Evolutionary conservation across 2,329 filamentous ascomycete species (phyloP).

Genomic region (Juglanconis oblonga): DNA sequence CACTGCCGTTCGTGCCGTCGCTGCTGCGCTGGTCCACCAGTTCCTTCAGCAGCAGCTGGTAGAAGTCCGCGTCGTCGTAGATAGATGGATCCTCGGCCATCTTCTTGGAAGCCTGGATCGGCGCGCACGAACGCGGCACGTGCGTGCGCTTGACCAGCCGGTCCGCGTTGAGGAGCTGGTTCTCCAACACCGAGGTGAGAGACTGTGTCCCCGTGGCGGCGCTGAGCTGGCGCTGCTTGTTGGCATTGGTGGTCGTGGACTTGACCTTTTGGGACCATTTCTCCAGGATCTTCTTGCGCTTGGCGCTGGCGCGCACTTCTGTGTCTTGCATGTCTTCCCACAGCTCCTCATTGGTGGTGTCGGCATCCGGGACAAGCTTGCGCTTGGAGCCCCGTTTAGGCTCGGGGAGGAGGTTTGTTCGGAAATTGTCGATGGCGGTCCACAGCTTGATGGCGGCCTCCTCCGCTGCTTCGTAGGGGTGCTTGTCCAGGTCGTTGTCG

Average conservation of each 20-base stretch:
- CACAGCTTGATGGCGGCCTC: conserved; percentile 81
- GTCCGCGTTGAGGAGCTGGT: conserved; percentile 65
- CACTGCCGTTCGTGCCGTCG: conserved; percentile 46
- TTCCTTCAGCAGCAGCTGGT: conserved; percentile 88
- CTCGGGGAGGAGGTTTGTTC: conserved; percentile 55
- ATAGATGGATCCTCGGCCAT: conserved; percentile 59
- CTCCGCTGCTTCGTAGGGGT: conserved; percentile 74
- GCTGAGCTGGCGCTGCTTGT: conserved; percentile 53
- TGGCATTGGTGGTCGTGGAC: conserved; percentile 51
- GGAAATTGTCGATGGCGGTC: conserved; percentile 72
- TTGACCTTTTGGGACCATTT: conserved; percentile 87
- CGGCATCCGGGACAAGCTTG: conserved; percentile 50
- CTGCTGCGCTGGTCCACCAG: conserved; percentile 84
- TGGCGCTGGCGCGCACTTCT: conserved; percentile 57
- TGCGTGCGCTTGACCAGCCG: conserved; percentile 67
- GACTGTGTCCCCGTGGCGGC: conserved; percentile 49
- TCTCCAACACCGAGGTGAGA: conserved; percentile 64
- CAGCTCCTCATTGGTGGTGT: conserved; percentile 61
- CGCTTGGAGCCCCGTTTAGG: conserved; percentile 57
- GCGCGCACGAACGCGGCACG: conserved; percentile 73
- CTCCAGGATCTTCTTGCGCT: conserved; percentile 72
- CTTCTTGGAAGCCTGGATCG: conserved; percentile 60
- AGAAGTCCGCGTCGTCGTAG: conserved; percentile 95
- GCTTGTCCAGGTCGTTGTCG: conserved; percentile 35
- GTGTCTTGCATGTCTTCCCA: conserved; percentile 69